A percentile compares a stretch with the other conserved stretches of the same genome.
Conservation (phyloP, 768 basidiomycete species). For the Russula lepida region DNA sequence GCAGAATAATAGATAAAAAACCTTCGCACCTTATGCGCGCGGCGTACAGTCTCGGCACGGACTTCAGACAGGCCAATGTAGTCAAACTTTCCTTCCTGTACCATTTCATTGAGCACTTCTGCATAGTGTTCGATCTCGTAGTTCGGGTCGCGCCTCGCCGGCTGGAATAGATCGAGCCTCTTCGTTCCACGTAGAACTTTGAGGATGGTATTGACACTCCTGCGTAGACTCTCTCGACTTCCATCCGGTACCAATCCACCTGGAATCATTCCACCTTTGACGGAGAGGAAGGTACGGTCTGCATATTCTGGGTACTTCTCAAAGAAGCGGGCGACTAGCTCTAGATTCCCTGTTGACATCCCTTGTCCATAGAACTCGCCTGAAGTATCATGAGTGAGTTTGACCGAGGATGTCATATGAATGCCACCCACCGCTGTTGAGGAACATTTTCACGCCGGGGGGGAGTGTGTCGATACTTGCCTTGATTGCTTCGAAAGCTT, state of each 20-base stretch:
- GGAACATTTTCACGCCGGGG: slow-evolving; percentile 38
- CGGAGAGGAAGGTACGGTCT: slow-evolving; percentile 40
- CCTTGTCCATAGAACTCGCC: slow-evolving; percentile 52
- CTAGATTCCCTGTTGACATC: slow-evolving; percentile 35
- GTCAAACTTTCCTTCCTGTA: slow-evolving; percentile 48
- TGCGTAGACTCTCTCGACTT: slow-evolving; percentile 37
- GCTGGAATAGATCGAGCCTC: slow-evolving; percentile 52
- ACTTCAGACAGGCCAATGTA: slow-evolving; percentile 55
- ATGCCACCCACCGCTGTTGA: slow-evolving; percentile 40
- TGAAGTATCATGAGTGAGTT: slow-evolving; percentile 3
- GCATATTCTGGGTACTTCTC: slow-evolving; percentile 36
- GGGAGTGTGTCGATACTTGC: slow-evolving; percentile 38
- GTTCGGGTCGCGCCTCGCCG: slow-evolving; percentile 39
- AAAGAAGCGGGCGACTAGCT: slow-evolving; percentile 43
- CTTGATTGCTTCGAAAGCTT: slow-evolving; percentile 55
- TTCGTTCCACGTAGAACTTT: slow-evolving; percentile 42
- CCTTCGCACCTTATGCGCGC: slow-evolving; percentile 26
- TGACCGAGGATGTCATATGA: background rate
- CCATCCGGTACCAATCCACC: slow-evolving; percentile 18
- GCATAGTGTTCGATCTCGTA: slow-evolving; percentile 41
- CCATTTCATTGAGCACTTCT: slow-evolving; percentile 34
- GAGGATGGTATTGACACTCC: slow-evolving; percentile 39
- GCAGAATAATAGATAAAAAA: background rate
- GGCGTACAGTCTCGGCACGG: slow-evolving; percentile 38
- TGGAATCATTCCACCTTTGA: slow-evolving; percentile 32